Evolutionary conservation across 108 stramenopile species (phyloP), one percentile per base, ranked within the genome.

Genomic region (Conticribra guillardii): DNA sequence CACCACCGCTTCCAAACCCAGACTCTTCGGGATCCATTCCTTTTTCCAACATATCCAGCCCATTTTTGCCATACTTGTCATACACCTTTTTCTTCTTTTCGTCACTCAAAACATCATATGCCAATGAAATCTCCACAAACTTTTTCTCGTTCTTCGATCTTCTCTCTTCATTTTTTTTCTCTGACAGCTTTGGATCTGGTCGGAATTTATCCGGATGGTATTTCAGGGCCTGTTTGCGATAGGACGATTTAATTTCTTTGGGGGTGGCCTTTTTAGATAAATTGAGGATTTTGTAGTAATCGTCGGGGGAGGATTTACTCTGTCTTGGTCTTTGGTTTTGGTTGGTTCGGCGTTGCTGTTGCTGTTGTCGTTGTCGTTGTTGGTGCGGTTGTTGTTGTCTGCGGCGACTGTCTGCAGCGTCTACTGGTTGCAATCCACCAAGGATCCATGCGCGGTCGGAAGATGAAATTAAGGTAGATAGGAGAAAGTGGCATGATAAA

Each of bases 11-110:
- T 23, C 87, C 87, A 65, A 86, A 86, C 4, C 89, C 89, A 60
- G 81, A 82, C 34, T 65, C 64, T 47, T 82, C 74, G 4, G 92
- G 92, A 86, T 93, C 87, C 34, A 81, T 66, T 29, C 89, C 93
- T 34, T 73, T 71, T 48, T 87, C 90, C 34, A 72, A 59, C 45
- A 81, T 85, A 71, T 88, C 89, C 27, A 95, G 54, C 41, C 93
- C 93, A 60, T 84, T 73, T 53, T 92, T 85, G 0, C 94, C 91
- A 66, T 91, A 90, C 49, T 88, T 78, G 51, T 95, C 94, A 67
- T 92, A 95, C 8, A 91, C 76, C 56, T 90, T 80, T 55, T 87
- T 82, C 49, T 95, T 95, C 59, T 95, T 85, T 9, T 90, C 87
- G 57, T 95, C 91, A 58, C 74, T 74, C 23, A 95, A 55, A 2